phyloP scores from a whole-genome alignment of 805 yeast genomes.

The Sporopachydermia quercuum region DNA sequence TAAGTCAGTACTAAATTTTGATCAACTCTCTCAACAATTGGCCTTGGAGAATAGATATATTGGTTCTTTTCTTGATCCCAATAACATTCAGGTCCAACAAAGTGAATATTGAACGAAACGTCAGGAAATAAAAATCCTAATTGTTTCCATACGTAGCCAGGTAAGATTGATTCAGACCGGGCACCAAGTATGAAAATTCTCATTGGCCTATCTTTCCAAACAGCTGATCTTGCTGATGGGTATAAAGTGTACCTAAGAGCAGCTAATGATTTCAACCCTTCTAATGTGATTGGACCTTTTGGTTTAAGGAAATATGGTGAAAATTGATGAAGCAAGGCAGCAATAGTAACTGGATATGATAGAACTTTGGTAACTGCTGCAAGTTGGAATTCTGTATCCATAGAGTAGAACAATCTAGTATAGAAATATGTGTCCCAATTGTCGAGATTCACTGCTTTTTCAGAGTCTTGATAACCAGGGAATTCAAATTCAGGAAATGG shows the following conservation, averaged over 20 bases:
- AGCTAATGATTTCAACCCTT: constrained; percentile 86
- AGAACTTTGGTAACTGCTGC: constrained; percentile 93
- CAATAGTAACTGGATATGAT: constrained; percentile 85
- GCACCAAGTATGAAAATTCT: constrained; percentile 85
- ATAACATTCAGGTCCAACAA: constrained; percentile 86
- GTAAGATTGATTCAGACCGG: constrained; percentile 83
- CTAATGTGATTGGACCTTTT: constrained; percentile 76
- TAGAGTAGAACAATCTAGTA: constrained; percentile 82
- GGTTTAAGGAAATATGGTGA: constrained; percentile 77
- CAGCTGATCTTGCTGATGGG: constrained; percentile 46
- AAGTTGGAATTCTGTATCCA: constrained; percentile 93
- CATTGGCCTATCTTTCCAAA: constrained; percentile 73
- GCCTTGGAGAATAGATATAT: constrained; percentile 41
- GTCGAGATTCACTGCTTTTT: constrained; percentile 51
- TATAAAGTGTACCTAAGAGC: constrained; percentile 84
- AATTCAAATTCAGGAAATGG: constrained; percentile 92
- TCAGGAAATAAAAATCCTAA: constrained; percentile 74
- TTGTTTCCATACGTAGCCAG: constrained; percentile 94
- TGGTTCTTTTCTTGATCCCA: constrained; percentile 58
- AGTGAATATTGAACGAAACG: constrained; percentile 70
- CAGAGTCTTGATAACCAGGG: constrained; percentile 67
- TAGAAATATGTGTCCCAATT: constrained; percentile 91
- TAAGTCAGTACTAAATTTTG: constrained; percentile 57
- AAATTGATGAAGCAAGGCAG: constrained; percentile 64
- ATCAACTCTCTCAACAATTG: constrained; percentile 63